Percentiles rank a stretch among this genome's conserved stretches.
Evolutionary conservation across 2,329 filamentous ascomycete species (phyloP).

Genomic region (Didymella keratinophila): DNA sequence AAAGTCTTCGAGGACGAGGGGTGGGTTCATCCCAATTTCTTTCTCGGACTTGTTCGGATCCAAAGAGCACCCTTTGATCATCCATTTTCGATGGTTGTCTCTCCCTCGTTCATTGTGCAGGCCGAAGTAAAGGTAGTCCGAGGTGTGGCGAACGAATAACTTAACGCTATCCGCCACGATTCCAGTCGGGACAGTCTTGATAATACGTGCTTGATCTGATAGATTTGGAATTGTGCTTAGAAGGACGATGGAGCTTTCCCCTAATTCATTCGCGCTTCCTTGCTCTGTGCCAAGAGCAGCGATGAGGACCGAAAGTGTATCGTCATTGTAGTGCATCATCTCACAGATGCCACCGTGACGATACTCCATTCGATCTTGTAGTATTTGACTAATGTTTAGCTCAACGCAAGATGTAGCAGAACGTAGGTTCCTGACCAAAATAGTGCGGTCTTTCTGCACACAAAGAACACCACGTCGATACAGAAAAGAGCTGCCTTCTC

Average conservation of each 20-base stretch:
- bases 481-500: constrained; percentile 66
- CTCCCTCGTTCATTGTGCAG: constrained; percentile 63
- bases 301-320: constrained; percentile 40
- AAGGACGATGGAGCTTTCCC: neutral
- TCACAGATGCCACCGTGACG: neutral
- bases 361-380: neutral
- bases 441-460: constrained; percentile 62
- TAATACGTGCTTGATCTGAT: constrained; percentile 49
- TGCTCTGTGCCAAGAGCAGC: neutral
- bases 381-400: constrained; percentile 27
- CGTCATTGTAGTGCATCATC: constrained; percentile 46
- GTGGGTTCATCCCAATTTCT: neutral
- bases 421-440: constrained; percentile 69
- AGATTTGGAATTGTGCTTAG: constrained; percentile 29
- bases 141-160: constrained; percentile 73
- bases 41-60: neutral
- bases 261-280: neutral
- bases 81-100: constrained; percentile 69
- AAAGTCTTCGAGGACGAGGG: constrained; percentile 64
- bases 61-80: constrained; percentile 57
- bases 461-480: constrained; percentile 72
- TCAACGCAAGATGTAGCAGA: constrained; percentile 16
- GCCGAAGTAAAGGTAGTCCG: constrained; percentile 69
- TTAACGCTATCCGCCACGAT: constrained; percentile 52
- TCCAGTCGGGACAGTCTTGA: constrained; percentile 28